Evolutionary conservation across 352 stramenopile species (phyloP), one percentile per base, ranked within the genome.

Genomic region (Detonula confervacea): DNA sequence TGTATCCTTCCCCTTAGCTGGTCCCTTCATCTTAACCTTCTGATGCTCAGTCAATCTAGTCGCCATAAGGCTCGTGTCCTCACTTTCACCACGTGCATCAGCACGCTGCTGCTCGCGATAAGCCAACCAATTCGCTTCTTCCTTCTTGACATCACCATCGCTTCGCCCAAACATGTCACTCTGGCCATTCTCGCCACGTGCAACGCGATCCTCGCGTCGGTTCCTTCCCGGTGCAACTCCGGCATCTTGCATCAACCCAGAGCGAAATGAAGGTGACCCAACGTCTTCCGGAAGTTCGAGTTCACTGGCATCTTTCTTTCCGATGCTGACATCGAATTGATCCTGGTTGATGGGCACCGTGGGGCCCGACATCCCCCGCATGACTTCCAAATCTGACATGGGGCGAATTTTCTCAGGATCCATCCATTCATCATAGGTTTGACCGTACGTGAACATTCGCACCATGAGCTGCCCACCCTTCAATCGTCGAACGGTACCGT

Each of bases 391-490:
- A 59, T 84, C 77, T 4, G 79, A 82, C 1, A 93, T 52, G 24
- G 86, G 85, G 39, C 86, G 60, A 4, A 93, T 80, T 18, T 83
- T 81, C 42, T 73, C 68, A 4, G 88, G 88, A 72, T 91, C 65
- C 47, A 93, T 73, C 86, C 86, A 92, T 61, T 88, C 75, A 69
- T 92, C 86, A 62, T 82, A 91, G 1, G 77, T 84, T 29, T 81
- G 83, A 1, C 88, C 88, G 51, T 93, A 93, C 0, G 86, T 91
- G 49, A 87, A 91, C 65, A 93, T 88, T 2, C 86, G 73, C 55
- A 91, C 63, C 52, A 87, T 73, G 16, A 91, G 55, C 57, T 87
- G 81, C 0, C 84, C 86, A 71, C 88, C 81, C 55, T 93, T 91
- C n/a, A 93, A 69, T n/a, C 86, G 68, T 24, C 75, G 29, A 2